Evolutionary conservation across 2,329 filamentous ascomycete genomes (phyloP), one percentile per base, ranked within the genome.

Genomic region (Stemphylium vesicarium): DNA sequence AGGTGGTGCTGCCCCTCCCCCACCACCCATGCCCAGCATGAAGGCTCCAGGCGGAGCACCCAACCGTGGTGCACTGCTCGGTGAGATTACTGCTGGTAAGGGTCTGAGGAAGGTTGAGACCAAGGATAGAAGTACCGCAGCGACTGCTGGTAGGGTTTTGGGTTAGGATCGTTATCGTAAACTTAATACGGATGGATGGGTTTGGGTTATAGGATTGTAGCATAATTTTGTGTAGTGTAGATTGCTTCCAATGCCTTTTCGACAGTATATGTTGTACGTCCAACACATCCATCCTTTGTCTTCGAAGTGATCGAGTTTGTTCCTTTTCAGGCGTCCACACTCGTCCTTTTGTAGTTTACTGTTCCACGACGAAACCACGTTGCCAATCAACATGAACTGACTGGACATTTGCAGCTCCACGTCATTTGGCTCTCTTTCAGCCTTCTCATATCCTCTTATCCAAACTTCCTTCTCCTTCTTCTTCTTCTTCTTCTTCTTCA

Each of bases 21-120:
- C 75, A 10, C 74, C 75, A 5, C 73, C 74, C 6, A 85, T 86
- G 16, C 69, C 84, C 20, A 66, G 63, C 20, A 70, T 72, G 39
- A 65, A 71, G 40, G 26, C 65, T 51, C 56, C 68, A 60, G 69
- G 61, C 38, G 72, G 69, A 11, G 60, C 62, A 40, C 63, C 70
- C 4, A 63, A 77, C 61, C 78, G 81, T 22, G 80, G 84, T 57
- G 85, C 87, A 1, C 82, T 99, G 69, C 76, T 99, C 60, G 88
- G 87, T 55, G 86, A 96, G 73, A 98, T 99, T 58, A 88, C 94
- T 71, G 79, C 86, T 59, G 94, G 95, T 38, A 92, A 77, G 76
- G 77, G 86, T 2, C 79, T 99, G 71, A 92, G 84, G 81, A 98
- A 98, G 82, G 92, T 92, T 20, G 81, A 88, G 74, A 98, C 95